Evolutionary conservation across 1,139 yeast species (phyloP).

Genomic region (Lodderomyces jiufengensis): DNA sequence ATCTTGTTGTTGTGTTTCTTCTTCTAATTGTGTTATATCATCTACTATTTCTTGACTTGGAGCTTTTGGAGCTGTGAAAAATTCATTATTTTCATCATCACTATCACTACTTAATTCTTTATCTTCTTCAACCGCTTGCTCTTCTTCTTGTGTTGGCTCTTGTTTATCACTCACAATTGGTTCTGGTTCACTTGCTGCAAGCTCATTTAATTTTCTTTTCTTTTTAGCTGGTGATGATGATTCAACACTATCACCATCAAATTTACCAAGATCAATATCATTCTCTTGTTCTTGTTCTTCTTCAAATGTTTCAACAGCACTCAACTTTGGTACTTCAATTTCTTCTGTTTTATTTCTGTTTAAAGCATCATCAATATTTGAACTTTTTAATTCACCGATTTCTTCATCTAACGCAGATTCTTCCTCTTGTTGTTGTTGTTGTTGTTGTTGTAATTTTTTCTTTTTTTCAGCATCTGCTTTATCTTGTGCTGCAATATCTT

Average conservation of each 20-base stretch:
- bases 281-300: slow-evolving; percentile 3
- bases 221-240: too few species aligned
- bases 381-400: slow-evolving; percentile 35
- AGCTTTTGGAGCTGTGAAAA: slow-evolving; percentile 1
- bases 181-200: too few species aligned
- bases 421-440: neutral
- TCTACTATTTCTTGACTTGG: slow-evolving; percentile 6
- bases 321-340: slow-evolving; percentile 9
- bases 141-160: neutral
- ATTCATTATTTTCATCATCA: neutral
- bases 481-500: slow-evolving; percentile 7
- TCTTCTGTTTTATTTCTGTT: neutral
- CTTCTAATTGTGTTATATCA: neutral
- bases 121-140: neutral
- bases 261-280: slow-evolving; percentile 2
- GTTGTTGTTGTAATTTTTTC: neutral
- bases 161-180: too few species aligned
- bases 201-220: too few species aligned
- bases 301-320: slow-evolving; percentile 6
- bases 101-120: neutral
- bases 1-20: neutral
- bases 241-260: too few species aligned
- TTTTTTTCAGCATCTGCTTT: too few species aligned
- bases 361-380: slow-evolving; percentile 33
- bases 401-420: slow-evolving; percentile 37